A percentile compares a stretch with the other conserved stretches of the same genome.
phyloP scores from a whole-genome alignment of 2,329 filamentous ascomycete species.

The Cladophialophora chaetospira region DNA sequence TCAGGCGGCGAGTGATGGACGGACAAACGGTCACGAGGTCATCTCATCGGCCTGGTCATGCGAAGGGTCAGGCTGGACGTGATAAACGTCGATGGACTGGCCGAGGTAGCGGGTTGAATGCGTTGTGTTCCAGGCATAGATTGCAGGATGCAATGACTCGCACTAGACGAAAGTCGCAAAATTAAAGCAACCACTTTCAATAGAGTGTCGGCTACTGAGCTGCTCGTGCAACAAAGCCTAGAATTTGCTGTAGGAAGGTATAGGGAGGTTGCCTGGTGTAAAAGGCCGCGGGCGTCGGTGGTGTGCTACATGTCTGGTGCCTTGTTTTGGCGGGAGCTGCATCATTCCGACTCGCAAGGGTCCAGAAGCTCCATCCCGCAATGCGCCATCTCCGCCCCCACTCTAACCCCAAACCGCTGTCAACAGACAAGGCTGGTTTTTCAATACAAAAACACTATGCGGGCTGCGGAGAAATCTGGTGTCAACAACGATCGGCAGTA shows the following conservation, averaged over 20 bases:
- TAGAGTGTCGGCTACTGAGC: background rate
- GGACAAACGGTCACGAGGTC: too few relatives aligned
- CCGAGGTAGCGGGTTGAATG: background rate
- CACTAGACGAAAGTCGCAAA: background rate
- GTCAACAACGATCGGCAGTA: too few relatives aligned
- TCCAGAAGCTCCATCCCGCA: background rate
- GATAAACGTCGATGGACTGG: too few relatives aligned
- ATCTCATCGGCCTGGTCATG: background rate
- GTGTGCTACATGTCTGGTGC: background rate
- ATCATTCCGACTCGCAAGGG: background rate
- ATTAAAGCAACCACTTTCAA: background rate
- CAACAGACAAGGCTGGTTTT: too few relatives aligned
- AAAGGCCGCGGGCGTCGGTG: too few relatives aligned
- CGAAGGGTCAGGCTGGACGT: background rate
- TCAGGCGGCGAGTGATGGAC: too few relatives aligned
- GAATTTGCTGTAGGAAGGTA: background rate
- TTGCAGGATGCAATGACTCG: conserved; percentile 1
- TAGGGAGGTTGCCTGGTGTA: background rate
- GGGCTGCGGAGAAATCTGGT: too few relatives aligned
- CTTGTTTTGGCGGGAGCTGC: background rate
- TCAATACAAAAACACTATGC: too few relatives aligned
- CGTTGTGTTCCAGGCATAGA: background rate
- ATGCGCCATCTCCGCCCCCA: background rate
- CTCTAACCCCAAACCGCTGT: too few relatives aligned
- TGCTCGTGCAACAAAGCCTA: background rate